These are phyloP conservation scores for Termitomyces bulborhizus DNA, from an alignment of 768 basidiomycete species.

Conservation along the genomic window DNA sequence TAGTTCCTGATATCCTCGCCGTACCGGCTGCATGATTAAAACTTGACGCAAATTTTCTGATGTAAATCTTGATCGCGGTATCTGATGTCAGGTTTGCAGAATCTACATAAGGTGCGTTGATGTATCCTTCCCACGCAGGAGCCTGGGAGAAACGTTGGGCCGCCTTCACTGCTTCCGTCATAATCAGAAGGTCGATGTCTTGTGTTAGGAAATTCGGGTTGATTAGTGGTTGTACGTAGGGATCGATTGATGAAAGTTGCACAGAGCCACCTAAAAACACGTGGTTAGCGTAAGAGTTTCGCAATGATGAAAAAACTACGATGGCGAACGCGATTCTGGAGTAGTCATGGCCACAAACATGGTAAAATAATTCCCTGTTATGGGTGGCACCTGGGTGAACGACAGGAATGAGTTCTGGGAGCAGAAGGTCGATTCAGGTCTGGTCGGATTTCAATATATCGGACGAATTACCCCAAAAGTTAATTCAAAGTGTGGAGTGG, in stretches of 20 bases:
- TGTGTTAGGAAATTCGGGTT: slow-evolving; percentile 7
- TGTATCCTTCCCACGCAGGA: slow-evolving; percentile 5
- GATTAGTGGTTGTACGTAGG: slow-evolving; percentile 8
- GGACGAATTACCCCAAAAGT: background rate
- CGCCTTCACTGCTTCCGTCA: background rate
- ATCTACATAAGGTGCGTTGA: background rate
- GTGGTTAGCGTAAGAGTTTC: too few relatives aligned
- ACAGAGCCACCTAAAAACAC: slow-evolving; percentile 2
- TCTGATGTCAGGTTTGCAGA: slow-evolving; percentile 4
- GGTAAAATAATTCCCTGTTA: slow-evolving; percentile 9
- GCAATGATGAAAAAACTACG: background rate
- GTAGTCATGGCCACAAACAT: slow-evolving; percentile 3
- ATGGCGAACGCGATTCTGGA: slow-evolving; percentile 10
- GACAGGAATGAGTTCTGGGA: slow-evolving; percentile 6
- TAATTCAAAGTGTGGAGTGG: slow-evolving; percentile 19
- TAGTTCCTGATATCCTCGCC: background rate
- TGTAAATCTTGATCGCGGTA: slow-evolving; percentile 1
- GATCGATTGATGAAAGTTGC: slow-evolving; percentile 5
- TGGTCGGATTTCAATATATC: too few relatives aligned
- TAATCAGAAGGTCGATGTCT: slow-evolving; percentile 4
- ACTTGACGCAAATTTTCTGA: background rate
- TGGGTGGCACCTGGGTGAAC: slow-evolving; percentile 4
- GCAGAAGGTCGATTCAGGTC: background rate
- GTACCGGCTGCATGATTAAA: slow-evolving; percentile 3
- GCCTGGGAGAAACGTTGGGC: slow-evolving; percentile 1